These are phyloP conservation scores for Pyrenochaeta sp. DNA, from an alignment of 2,329 filamentous ascomycete genomes.

Conservation along the genomic window DNA sequence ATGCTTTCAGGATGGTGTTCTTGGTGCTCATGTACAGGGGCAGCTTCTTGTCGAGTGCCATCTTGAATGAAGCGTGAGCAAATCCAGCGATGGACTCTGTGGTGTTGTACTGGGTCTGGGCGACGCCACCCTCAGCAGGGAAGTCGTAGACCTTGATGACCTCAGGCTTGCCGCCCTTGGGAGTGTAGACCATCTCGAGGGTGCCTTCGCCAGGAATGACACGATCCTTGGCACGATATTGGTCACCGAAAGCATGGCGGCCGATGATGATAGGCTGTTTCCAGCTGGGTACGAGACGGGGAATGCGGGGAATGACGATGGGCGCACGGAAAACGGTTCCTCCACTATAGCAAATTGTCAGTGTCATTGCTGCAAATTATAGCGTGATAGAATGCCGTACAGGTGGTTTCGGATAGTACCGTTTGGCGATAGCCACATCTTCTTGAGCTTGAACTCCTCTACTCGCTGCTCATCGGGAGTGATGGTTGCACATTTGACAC, in stretches of 20 bases:
- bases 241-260: conserved; percentile 97
- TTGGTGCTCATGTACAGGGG: conserved; percentile 99
- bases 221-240: conserved; percentile 95
- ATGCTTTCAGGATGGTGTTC: conserved; percentile 99
- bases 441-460: conserved; percentile 97
- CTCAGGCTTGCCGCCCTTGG: conserved; percentile 79
- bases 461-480: conserved; percentile 97
- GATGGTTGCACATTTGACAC: conserved; percentile 99
- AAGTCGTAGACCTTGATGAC: conserved; percentile 92
- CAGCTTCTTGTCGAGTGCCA: conserved; percentile 83
- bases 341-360: conserved; percentile 59
- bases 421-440: conserved; percentile 99
- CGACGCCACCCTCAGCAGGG: conserved; percentile 83
- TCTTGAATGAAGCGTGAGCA: conserved; percentile 95
- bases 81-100: conserved; percentile 94
- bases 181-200: conserved; percentile 94
- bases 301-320: conserved; percentile 93
- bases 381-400: conserved; percentile 40
- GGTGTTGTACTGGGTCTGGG: conserved; percentile 98
- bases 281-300: conserved; percentile 94
- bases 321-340: conserved; percentile 99
- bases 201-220: conserved; percentile 85
- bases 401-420: conserved; percentile 78
- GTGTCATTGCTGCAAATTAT: conserved; percentile 1
- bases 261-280: conserved; percentile 99